Evolutionary conservation across 176 grass and related monocot genomes (phyloP).

Genomic region (Hordeum vulgare): MorexV3_pseudomolecules_assembly NC_058519.1:573525497-573525996

Average conservation of each 20-base stretch:
- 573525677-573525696: background rate
- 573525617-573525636: background rate
- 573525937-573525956: background rate
- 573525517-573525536: background rate
- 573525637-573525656: background rate
- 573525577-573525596: no score
- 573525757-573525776: background rate
- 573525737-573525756: constrained; percentile 26
- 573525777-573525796: constrained; percentile 1
- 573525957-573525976: background rate
- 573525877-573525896: background rate
- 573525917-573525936: background rate
- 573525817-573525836: background rate
- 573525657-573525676: constrained; percentile 1
- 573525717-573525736: background rate
- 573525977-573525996: background rate
- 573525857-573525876: no score
- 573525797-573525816: background rate
- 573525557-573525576: background rate
- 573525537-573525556: background rate
- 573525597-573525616: no score
- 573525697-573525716: background rate
- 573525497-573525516: background rate
- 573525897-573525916: constrained; percentile 21
- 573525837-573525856: background rate